A percentile compares a stretch with the other conserved stretches of the same genome.
These are phyloP conservation scores for Pseudopyrenochaeta lycopersici DNA, from an alignment of 2,329 filamentous ascomycete species.

Conservation along the genomic window DNA sequence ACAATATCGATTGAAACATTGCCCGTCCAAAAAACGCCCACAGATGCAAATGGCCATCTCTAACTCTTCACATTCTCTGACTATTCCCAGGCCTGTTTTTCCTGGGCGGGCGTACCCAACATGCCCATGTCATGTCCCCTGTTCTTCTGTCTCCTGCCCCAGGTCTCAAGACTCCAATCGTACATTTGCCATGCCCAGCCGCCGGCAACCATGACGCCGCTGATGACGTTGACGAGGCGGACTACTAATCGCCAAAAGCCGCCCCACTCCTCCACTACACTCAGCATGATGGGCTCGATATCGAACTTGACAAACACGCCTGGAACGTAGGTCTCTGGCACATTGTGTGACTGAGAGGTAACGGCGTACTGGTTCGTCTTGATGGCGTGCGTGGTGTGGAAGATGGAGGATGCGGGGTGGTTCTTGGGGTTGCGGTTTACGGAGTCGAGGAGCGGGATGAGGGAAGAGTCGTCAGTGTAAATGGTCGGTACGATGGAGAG, in stretches of 20 bases:
- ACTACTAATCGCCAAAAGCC: conserved; percentile 78
- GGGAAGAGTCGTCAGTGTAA: conserved; percentile 68
- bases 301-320: conserved; percentile 99
- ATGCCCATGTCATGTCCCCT: conserved; percentile 58
- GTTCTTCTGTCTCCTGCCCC: conserved; percentile 52
- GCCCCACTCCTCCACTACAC: conserved; percentile 82
- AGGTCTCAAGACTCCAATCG: conserved; percentile 72
- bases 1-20: too few relatives aligned
- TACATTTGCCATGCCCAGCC: conserved; percentile 90
- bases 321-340: conserved; percentile 76
- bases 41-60: not conserved
- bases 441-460: conserved; percentile 58
- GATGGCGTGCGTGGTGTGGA: conserved; percentile 65
- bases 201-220: conserved; percentile 89
- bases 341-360: conserved; percentile 80
- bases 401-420: conserved; percentile 47
- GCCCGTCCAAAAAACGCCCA: too few relatives aligned
- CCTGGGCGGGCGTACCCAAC: conserved; percentile 44
- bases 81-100: conserved; percentile 27
- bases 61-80: not conserved
- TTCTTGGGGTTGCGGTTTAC: conserved; percentile 44
- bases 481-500: conserved; percentile 93
- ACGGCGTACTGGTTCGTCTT: conserved; percentile 98
- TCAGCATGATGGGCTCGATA: conserved; percentile 92
- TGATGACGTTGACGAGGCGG: conserved; percentile 88